A percentile compares a stretch with the other conserved stretches of the same genome.
Conservation (phyloP, 169 alveolate genomes). For the Cryptosporidium meleagridis region DNA sequence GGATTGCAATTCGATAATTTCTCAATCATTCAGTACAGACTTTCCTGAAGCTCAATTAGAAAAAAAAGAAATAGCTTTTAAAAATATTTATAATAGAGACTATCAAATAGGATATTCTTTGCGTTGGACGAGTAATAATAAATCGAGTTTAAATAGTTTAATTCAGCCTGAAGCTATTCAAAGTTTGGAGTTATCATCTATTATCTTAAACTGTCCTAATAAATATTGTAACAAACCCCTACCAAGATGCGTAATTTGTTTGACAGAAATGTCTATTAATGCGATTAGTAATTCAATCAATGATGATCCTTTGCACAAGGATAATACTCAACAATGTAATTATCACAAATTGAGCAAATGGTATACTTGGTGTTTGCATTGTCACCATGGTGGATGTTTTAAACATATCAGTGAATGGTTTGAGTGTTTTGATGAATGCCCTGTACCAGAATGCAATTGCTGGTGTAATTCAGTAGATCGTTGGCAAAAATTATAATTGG, state of each 20-base stretch:
- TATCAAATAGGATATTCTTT: background rate
- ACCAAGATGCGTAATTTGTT: constrained; percentile 63
- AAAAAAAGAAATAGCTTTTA: constrained; percentile 2
- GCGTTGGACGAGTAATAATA: background rate
- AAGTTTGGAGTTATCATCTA: background rate
- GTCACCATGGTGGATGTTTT: constrained; percentile 74
- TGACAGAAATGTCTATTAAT: constrained; percentile 48
- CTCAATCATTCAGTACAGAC: constrained; percentile 8
- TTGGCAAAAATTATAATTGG: background rate
- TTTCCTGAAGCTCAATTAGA: background rate
- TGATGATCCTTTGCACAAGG: background rate
- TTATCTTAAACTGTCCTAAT: constrained; percentile 54
- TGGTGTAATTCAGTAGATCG: constrained; percentile 59
- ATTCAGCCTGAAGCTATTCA: background rate
- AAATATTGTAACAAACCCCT: constrained; percentile 48
- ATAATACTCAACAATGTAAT: background rate
- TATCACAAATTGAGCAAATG: constrained; percentile 4
- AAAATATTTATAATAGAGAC: background rate
- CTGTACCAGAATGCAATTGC: constrained; percentile 68
- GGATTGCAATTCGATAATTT: background rate
- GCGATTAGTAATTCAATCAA: background rate
- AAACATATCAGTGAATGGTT: constrained; percentile 69
- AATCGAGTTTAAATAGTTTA: background rate
- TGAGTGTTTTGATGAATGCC: constrained; percentile 72
- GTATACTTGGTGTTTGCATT: constrained; percentile 70